Evolutionary conservation across 1,284 basidiomycete species (phyloP).

Genomic region (Psilocybe mexicana): DNA sequence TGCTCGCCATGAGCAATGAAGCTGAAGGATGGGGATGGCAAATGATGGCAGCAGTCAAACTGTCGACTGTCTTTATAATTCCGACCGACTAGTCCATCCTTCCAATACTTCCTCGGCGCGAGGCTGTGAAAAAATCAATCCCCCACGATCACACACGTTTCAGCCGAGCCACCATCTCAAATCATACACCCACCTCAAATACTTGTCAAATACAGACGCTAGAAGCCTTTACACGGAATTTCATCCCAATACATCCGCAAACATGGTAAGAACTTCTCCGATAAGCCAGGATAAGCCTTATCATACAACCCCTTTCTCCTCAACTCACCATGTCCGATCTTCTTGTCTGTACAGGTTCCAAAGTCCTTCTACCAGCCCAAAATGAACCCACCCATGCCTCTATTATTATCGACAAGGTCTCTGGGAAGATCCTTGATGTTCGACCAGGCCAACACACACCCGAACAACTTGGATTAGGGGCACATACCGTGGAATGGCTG

Average conservation of each 20-base stretch:
- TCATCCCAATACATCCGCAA: not conserved
- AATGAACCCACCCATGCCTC: constrained; percentile 65
- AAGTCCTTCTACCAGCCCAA: constrained; percentile 60
- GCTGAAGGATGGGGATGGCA: not conserved
- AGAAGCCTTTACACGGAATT: not conserved
- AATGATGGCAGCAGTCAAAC: not conserved
- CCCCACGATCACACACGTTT: constrained; percentile 11
- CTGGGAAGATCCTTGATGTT: constrained; percentile 72
- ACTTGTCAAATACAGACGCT: not conserved
- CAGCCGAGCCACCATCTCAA: not conserved
- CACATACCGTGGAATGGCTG: constrained; percentile 46
- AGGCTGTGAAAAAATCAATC: constrained; percentile 5
- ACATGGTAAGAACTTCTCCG: not conserved
- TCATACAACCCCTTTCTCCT: not conserved
- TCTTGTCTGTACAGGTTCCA: constrained; percentile 45
- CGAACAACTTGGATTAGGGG: constrained; percentile 36
- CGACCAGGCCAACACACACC: constrained; percentile 32
- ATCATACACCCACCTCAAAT: not conserved
- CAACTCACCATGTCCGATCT: constrained; percentile 21
- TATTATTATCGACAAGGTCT: constrained; percentile 58
- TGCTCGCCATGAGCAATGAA: constrained; percentile 3
- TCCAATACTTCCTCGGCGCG: not conserved
- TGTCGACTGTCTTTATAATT: not conserved
- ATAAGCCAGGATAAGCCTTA: not conserved
- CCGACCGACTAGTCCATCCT: not conserved